Conservation (phyloP, 2,329 filamentous ascomycete species). For the Esteya vermicola region DNA sequence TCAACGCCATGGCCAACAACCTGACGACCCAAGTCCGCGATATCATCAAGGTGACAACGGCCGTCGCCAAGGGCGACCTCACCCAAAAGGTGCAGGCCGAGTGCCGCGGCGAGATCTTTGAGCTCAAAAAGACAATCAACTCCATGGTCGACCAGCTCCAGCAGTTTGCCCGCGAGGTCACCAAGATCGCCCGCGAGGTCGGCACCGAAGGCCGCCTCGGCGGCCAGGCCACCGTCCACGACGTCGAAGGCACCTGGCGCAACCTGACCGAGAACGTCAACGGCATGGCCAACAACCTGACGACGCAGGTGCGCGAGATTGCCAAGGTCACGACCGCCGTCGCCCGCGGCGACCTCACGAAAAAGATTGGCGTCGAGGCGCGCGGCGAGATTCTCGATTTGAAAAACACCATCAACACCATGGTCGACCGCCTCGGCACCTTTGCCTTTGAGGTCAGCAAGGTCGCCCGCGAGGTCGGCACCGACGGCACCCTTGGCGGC, state of each 20-base stretch:
- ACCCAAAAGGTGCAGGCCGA: slow-evolving; percentile 94
- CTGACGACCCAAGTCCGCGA: slow-evolving; percentile 83
- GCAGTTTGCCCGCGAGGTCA: slow-evolving; percentile 93
- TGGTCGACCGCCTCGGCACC: slow-evolving; percentile 93
- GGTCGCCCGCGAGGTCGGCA: slow-evolving; percentile 89
- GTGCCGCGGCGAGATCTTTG: slow-evolving; percentile 80
- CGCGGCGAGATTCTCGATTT: slow-evolving; percentile 88
- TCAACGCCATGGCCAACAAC: slow-evolving; percentile 81
- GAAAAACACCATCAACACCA: slow-evolving; percentile 96
- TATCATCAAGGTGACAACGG: slow-evolving; percentile 71
- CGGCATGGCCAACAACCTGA: slow-evolving; percentile 96
- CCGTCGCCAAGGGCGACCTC: slow-evolving; percentile 70
- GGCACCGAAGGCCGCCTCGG: slow-evolving; percentile 89
- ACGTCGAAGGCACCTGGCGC: slow-evolving; percentile 94
- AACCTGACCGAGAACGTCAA: slow-evolving; percentile 94
- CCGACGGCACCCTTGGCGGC: slow-evolving; percentile 84
- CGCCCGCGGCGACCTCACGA: slow-evolving; percentile 82
- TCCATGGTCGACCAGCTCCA: slow-evolving; percentile 97
- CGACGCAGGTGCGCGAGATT: slow-evolving; percentile 94
- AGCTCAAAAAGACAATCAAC: slow-evolving; percentile 96
- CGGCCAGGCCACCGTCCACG: slow-evolving; percentile 88
- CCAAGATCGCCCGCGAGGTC: slow-evolving; percentile 89
- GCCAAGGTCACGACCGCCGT: slow-evolving; percentile 94
- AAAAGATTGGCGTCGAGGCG: slow-evolving; percentile 90
- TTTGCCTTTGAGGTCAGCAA: slow-evolving; percentile 96